Evolutionary conservation across 2,329 filamentous ascomycete species (phyloP).

Genomic region (Cephalotrichum gorgonifer): DNA sequence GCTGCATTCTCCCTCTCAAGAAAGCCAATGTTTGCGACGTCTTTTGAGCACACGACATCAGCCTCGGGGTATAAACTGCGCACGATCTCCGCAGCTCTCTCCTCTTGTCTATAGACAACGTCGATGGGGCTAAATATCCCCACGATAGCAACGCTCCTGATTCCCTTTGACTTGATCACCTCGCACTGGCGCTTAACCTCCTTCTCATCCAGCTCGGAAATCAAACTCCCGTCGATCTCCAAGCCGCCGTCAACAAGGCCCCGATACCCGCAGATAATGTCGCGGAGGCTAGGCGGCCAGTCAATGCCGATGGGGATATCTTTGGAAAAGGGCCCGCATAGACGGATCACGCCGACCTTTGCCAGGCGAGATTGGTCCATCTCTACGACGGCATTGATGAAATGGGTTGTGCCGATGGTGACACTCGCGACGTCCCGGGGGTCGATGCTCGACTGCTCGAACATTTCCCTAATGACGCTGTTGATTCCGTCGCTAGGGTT

Average conservation of each 20-base stretch:
- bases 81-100: slow-evolving; percentile 32
- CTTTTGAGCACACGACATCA: slow-evolving; percentile 38
- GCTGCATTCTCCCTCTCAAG: slow-evolving; percentile 55
- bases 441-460: slow-evolving; percentile 19
- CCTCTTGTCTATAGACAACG: slow-evolving; percentile 34
- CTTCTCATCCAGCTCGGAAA: slow-evolving; percentile 30
- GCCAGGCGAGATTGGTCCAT: slow-evolving; percentile 35
- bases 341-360: slow-evolving; percentile 40
- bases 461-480: slow-evolving; percentile 30
- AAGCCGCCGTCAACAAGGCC: slow-evolving; percentile 37
- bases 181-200: slow-evolving; percentile 28
- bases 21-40: slow-evolving; percentile 42
- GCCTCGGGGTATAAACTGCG: slow-evolving; percentile 24
- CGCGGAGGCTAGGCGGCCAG: slow-evolving; percentile 38
- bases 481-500: slow-evolving; percentile 36
- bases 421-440: slow-evolving; percentile 32
- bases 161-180: slow-evolving; percentile 27
- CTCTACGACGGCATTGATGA: slow-evolving; percentile 48
- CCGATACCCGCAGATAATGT: slow-evolving; percentile 33
- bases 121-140: slow-evolving; percentile 46
- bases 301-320: slow-evolving; percentile 40
- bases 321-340: slow-evolving; percentile 39
- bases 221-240: slow-evolving; percentile 38
- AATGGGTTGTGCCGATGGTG: slow-evolving; percentile 46
- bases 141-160: slow-evolving; percentile 34